A percentile compares a stretch with the other conserved stretches of the same genome.
Evolutionary conservation across 148 eudicot genomes (phyloP).

Genomic region (Camellia sinensis): DNA sequence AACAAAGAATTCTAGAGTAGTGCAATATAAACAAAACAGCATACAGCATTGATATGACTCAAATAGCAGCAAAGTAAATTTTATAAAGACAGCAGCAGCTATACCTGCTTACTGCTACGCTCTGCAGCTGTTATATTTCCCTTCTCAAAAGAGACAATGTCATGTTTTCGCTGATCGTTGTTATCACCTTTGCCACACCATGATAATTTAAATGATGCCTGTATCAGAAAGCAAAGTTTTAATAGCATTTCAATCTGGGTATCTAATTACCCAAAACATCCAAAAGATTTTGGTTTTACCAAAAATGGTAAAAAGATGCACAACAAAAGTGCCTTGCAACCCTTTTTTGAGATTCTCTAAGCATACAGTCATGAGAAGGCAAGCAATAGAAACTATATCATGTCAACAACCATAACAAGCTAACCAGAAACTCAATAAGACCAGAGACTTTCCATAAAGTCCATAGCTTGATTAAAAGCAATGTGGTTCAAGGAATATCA

Average conservation of each 20-base stretch:
- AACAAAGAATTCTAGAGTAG: background rate
- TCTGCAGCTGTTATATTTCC: constrained; percentile 85
- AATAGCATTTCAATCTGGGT: background rate
- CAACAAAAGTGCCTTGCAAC: background rate
- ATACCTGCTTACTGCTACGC: constrained; percentile 98
- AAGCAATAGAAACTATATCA: constrained; percentile 2
- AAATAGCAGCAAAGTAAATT: background rate
- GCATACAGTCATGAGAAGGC: background rate
- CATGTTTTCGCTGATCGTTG: constrained; percentile 84
- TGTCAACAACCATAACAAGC: background rate
- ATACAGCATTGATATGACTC: background rate
- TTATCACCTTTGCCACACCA: constrained; percentile 83
- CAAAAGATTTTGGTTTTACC: background rate
- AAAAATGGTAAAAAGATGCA: background rate
- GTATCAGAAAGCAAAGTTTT: constrained; percentile 23
- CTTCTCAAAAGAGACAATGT: constrained; percentile 87
- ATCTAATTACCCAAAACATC: background rate
- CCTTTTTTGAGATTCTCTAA: constrained; percentile 10
- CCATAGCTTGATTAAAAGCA: background rate
- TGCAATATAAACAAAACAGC: background rate
- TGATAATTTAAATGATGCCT: constrained; percentile 93
- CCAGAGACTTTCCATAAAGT: background rate
- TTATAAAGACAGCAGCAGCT: constrained; percentile 13
- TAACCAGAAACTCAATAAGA: background rate
- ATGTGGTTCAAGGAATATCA: background rate